Evolutionary conservation across 1,139 yeast genomes (phyloP), one percentile per base, ranked within the genome.

Genomic region (Blastobotrys niveus): DNA sequence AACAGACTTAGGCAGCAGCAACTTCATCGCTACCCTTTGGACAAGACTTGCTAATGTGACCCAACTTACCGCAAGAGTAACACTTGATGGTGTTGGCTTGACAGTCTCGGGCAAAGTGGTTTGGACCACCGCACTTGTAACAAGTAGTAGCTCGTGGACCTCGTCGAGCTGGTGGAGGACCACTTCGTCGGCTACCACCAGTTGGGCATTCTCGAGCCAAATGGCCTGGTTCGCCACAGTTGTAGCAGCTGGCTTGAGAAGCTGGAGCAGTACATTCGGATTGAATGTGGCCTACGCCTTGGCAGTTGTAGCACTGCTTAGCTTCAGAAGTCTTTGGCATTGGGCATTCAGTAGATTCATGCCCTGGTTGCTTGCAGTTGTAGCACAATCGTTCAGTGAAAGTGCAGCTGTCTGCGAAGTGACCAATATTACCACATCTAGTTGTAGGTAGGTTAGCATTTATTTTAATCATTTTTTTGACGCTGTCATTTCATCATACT

Each of bases 41-140:
- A 33, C 36, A 33, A 18, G 6, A 6, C 24, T 33, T 33, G 36
- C 22, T 17, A 58, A 84, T 78, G 70, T 85, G 95, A 48, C 95
- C 95, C 49, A 76, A 72, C 68, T 81, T 80, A 58, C 94, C 94
- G 68, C 95, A 85, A 50, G 88, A 83, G 73, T 84, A 85, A 68
- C 95, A 85, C 69, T 83, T 84, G 64, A 81, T 78, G 39, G 70
- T 74, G 52, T 75, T 74, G 51, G 87, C 88, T 67, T 82, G 86
- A 68, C 95, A 86, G 67, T 85, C 94, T 70, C 87, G 82, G 52
- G 95, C 95, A 69, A 80, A 82, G 67, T 86, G 95, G 79, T 85
- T 85, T 63, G 93, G 89, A 53, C 93, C 95, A 60, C 94, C 94
- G 67, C 95, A 86, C 70, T 82, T 85, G 81, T 82, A 84, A 70